Evolutionary conservation across 2,329 filamentous ascomycete species (phyloP).

Genomic region (Venturiaceae sp.): DNA sequence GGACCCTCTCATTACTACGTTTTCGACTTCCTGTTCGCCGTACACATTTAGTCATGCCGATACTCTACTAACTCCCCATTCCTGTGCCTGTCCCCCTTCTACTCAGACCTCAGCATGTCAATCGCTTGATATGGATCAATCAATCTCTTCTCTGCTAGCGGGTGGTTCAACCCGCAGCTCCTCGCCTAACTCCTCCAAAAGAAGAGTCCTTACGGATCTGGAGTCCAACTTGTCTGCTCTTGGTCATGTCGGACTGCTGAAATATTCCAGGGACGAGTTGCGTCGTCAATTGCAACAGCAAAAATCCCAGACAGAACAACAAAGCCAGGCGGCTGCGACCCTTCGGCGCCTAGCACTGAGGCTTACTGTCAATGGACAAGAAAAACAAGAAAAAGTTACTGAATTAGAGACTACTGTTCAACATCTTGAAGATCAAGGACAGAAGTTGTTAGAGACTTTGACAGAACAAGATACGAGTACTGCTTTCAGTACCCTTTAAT

Average conservation of each 20-base stretch:
- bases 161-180: background rate
- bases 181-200: background rate
- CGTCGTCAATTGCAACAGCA: background rate
- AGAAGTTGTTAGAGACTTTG: background rate
- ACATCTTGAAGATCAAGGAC: background rate
- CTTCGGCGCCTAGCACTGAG: slow-evolving; percentile 1
- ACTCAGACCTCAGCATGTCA: background rate
- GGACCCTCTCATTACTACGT: background rate
- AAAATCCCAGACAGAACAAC: background rate
- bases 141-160: background rate
- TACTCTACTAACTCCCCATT: background rate
- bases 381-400: background rate
- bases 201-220: background rate
- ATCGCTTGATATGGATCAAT: background rate
- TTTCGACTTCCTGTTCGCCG: background rate
- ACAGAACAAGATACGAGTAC: background rate
- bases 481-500: background rate
- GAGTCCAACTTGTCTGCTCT: slow-evolving; percentile 7
- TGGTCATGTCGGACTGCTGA: slow-evolving; percentile 8
- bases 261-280: slow-evolving; percentile 3
- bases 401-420: background rate
- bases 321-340: background rate
- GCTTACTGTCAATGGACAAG: background rate
- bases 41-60: background rate
- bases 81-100: background rate